Base-by-base conservation (phyloP, 2,329 filamentous ascomycete species). In the Sporothrix pallida region DNA sequence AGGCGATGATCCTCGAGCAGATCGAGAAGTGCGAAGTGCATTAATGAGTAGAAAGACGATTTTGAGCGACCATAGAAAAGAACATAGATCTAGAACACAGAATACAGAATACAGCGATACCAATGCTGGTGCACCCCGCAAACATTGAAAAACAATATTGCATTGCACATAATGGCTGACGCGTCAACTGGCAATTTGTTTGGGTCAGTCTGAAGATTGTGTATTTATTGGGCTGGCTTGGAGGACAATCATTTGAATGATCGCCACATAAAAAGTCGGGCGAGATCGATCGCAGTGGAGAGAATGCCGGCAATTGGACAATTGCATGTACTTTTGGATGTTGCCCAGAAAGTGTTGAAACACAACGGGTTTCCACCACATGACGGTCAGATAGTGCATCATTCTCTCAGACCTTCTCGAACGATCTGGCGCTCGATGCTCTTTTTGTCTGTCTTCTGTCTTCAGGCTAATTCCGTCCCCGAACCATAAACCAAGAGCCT, bases 1-100 rank as follows among this genome's bases (percentile, higher is more conserved):
- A 82, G 69, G 69, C 75, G 0, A 65, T 74, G 20, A 74, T 77
- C 1, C 6, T 63, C 0, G 65, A 62, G 8, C 48, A 73, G 37
- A 54, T 50, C 9, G n/a, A 48, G 54, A 4, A 31, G 31, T 10
- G 17, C 60, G 54, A 4, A 31, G 31, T 10, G 17, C 60, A 63
- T 48, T 26, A 23, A 62, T 37, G 6, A n/a, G 10, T 17, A n/a
- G 23, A 65, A 37, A 56, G 46, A 42, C 31, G 15, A 65, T 44
- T 2, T 48, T 31, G 50, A 44, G 12, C 15, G 6, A 9, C 20
- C 48, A 17, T 2, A 65, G 10, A 15, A 60, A 31, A 62, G 3
- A 62, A 20, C 13, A 44, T 31, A 42, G 44, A 46, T n/a, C 44
- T 23, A n/a, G 20, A 9, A 56, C 9, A 26, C 13, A 26, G 52